A percentile compares a stretch with the other conserved stretches of the same genome.
These are phyloP conservation scores for Phytophthora boehmeriae DNA, from an alignment of 352 stramenopile species.

Conservation along the genomic window DNA sequence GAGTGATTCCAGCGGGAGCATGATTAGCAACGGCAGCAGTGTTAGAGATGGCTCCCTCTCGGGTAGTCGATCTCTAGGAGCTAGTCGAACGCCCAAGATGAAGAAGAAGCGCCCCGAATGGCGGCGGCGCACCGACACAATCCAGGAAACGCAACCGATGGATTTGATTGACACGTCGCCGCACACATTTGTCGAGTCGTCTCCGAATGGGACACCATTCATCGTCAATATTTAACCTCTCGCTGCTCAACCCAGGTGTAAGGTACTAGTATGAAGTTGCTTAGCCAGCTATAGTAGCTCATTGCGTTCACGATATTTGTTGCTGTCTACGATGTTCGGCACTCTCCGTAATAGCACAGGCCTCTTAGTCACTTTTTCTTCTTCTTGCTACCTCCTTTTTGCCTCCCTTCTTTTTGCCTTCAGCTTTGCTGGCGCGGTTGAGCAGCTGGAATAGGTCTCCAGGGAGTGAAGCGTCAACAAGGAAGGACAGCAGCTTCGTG, in stretches of 20 bases:
- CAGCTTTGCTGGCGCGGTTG: conserved; percentile 70
- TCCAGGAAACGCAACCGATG: conserved; percentile 40
- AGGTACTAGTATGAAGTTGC: conserved; percentile 28
- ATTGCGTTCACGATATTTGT: conserved; percentile 19
- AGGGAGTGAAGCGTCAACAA: conserved; percentile 77
- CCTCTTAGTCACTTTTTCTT: conserved; percentile 47
- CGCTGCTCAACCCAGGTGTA: conserved; percentile 10
- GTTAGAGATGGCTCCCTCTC: conserved; percentile 10
- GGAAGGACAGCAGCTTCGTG: conserved; percentile 69
- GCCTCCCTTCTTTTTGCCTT: conserved; percentile 81
- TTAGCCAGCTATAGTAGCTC: conserved; percentile 15
- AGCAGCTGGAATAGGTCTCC: conserved; percentile 73
- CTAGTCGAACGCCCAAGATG: conserved; percentile 25
- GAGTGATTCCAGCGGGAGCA: conserved; percentile 22
- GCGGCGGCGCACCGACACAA: conserved; percentile 44
- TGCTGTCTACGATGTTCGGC: conserved; percentile 31
- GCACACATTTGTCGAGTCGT: conserved; percentile 50
- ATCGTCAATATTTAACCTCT: conserved; percentile 65
- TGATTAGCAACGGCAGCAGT: conserved; percentile 26
- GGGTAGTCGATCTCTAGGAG: conserved; percentile 20
- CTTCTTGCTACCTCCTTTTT: conserved; percentile 81
- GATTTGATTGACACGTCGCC: conserved; percentile 34
- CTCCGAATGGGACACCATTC: conserved; percentile 55
- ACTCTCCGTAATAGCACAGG: conserved; percentile 11
- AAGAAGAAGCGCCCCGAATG: conserved; percentile 48